Evolutionary conservation across 768 basidiomycete genomes (phyloP).

Genomic region (Psilocybe cyanescens): DNA sequence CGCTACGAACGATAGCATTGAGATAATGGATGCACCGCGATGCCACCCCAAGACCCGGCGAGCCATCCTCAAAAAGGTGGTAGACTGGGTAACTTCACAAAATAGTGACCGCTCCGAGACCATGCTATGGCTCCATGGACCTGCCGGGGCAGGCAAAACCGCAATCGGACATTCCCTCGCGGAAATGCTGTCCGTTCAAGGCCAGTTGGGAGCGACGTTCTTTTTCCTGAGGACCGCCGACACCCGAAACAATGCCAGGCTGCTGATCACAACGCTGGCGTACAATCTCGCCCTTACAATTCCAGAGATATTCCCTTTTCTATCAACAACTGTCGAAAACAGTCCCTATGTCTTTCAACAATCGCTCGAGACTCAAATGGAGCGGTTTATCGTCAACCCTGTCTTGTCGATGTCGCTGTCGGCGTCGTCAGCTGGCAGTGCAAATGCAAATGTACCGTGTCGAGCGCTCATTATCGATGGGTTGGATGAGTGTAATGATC

Average conservation of each 20-base stretch:
- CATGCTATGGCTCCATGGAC: conserved; percentile 23
- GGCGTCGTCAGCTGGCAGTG: too few species aligned
- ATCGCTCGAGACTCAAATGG: too few species aligned
- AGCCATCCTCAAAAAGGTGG: neutral
- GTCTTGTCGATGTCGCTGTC: neutral
- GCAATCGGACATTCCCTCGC: conserved; percentile 27
- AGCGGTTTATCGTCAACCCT: too few species aligned
- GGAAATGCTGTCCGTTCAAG: conserved; percentile 19
- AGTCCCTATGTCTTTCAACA: too few species aligned
- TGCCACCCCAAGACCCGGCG: neutral
- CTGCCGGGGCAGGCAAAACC: conserved; percentile 28
- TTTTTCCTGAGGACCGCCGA: conserved; percentile 36
- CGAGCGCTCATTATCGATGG: conserved; percentile 9
- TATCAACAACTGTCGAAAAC: too few species aligned
- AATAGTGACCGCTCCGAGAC: neutral
- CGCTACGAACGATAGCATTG: neutral
- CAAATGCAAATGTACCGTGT: neutral
- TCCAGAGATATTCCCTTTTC: neutral
- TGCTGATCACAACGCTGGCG: conserved; percentile 33
- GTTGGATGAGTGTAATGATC: conserved; percentile 7
- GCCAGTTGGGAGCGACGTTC: conserved; percentile 29
- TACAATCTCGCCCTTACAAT: conserved; percentile 26
- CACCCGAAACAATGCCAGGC: conserved; percentile 24
- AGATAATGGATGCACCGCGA: neutral
- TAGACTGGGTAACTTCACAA: neutral